These are phyloP conservation scores for Trichosporon sp. DNA, from an alignment of 1,284 basidiomycete genomes.

Conservation along the genomic window DNA sequence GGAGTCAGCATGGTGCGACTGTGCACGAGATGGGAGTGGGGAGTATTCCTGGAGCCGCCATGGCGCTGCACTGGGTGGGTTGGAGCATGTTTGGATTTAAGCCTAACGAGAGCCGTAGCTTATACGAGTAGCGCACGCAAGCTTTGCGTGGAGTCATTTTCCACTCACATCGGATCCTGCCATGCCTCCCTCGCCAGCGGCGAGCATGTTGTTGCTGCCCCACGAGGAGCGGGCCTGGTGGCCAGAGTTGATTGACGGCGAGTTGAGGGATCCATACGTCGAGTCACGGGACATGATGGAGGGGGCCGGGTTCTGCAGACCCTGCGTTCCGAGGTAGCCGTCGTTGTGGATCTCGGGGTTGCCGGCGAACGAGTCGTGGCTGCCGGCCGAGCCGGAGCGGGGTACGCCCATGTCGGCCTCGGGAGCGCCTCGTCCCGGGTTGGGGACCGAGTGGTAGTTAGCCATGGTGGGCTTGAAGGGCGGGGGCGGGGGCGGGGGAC, in stretches of 20 bases:
- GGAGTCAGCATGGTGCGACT: background rate
- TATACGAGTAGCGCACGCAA: background rate
- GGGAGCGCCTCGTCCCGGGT: conserved; percentile 1
- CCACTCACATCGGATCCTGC: conserved; percentile 28
- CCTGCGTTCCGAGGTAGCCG: conserved; percentile 8
- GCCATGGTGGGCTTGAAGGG: background rate
- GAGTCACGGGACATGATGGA: conserved; percentile 42
- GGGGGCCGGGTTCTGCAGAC: conserved; percentile 19
- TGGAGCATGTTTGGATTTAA: conserved; percentile 2
- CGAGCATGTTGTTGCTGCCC: conserved; percentile 22
- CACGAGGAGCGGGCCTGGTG: conserved; percentile 12
- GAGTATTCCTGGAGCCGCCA: too few species aligned
- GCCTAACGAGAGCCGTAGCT: background rate
- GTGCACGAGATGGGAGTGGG: too few species aligned
- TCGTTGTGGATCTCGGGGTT: conserved; percentile 5
- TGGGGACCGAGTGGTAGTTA: conserved; percentile 2
- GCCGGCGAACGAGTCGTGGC: background rate
- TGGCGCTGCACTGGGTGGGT: background rate
- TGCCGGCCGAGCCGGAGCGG: background rate
- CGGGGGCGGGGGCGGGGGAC: background rate
- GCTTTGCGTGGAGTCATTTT: background rate
- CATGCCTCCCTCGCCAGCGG: conserved; percentile 19
- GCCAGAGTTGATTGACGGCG: conserved; percentile 8
- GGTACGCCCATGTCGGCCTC: background rate
- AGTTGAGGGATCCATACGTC: conserved; percentile 22